Conservation (phyloP, 1,139 yeast species). For the Hanseniaspora gamundiae region DNA sequence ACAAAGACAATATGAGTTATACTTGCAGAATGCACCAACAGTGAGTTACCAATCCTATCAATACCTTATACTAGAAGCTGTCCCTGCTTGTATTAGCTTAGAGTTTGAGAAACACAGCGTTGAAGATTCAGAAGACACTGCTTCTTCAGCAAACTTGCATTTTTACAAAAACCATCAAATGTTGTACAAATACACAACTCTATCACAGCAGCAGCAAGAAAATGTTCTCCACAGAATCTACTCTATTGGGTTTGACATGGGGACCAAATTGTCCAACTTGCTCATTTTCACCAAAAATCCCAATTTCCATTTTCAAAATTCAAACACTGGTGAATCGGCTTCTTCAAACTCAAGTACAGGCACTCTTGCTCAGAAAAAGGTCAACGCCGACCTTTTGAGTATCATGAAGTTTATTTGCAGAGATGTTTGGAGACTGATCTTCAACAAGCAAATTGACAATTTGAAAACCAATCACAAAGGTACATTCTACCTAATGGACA, state of each 20-base stretch:
- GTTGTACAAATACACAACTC: conserved; percentile 31
- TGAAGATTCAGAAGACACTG: conserved; percentile 8
- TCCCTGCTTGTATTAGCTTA: conserved; percentile 47
- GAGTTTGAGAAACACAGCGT: conserved; percentile 11
- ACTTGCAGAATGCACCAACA: conserved; percentile 15
- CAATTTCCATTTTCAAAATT: conserved; percentile 27
- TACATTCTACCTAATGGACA: conserved; percentile 23
- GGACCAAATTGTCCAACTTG: conserved; percentile 60
- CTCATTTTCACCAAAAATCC: conserved; percentile 48
- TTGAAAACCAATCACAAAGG: conserved; percentile 82
- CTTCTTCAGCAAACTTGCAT: conserved; percentile 20
- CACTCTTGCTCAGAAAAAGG: background rate
- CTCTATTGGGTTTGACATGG: conserved; percentile 61
- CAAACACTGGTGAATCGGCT: background rate
- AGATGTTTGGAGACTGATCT: conserved; percentile 77
- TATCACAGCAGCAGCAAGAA: conserved; percentile 30
- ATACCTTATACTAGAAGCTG: conserved; percentile 58
- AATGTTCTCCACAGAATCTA: conserved; percentile 53
- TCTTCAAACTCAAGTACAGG: background rate
- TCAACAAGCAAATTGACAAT: conserved; percentile 72
- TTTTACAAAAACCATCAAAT: conserved; percentile 28
- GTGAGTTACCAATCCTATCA: conserved; percentile 18
- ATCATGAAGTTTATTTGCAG: conserved; percentile 81
- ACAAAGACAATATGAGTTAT: conserved; percentile 10
- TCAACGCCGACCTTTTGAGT: conserved; percentile 20